Evolutionary conservation across 2,329 filamentous ascomycete species (phyloP).

Genomic region (Gyromitra esculenta): DNA sequence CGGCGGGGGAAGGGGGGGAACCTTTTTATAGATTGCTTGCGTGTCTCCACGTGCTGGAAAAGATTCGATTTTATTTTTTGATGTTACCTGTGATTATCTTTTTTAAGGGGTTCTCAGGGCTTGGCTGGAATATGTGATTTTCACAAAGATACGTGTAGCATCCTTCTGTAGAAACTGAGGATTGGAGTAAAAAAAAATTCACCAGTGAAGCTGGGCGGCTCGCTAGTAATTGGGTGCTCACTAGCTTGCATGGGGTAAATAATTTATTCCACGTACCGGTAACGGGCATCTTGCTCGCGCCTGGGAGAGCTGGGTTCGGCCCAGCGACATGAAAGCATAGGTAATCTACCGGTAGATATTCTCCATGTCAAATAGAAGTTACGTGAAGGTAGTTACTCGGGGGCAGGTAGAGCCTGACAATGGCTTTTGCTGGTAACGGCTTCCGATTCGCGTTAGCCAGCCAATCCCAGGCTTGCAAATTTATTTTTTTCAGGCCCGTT

Average conservation of each 20-base stretch:
- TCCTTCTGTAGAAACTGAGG: no score
- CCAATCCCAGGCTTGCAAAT: background rate
- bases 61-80: background rate
- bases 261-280: no score
- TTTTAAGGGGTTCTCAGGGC: no score
- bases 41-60: background rate
- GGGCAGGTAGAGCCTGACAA: background rate
- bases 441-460: background rate
- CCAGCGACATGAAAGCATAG: no score
- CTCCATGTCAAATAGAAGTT: no score
- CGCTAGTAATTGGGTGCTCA: no score
- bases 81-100: background rate
- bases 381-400: background rate
- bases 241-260: no score
- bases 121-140: background rate
- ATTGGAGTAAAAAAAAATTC: no score
- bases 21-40: background rate
- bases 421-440: background rate
- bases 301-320: no score
- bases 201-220: no score
- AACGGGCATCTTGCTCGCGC: no score
- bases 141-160: background rate
- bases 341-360: no score
- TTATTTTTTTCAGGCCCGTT: background rate
- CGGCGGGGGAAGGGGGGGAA: background rate